phyloP scores from a whole-genome alignment of 345 rosid genomes.

The Arabis alpina region DNA sequence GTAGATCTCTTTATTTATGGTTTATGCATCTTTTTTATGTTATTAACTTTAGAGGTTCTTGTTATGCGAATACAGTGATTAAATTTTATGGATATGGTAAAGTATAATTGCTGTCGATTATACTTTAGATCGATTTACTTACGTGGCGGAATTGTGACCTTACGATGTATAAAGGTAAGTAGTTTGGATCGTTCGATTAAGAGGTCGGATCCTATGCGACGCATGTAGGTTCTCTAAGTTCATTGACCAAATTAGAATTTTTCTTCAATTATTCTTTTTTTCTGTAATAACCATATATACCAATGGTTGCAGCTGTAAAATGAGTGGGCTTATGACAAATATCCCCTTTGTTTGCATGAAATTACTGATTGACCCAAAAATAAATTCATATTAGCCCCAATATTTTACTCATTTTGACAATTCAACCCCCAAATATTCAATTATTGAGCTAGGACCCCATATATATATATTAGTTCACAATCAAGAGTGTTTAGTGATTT shows the following conservation, averaged over 20 bases:
- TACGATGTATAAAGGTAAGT: conserved; percentile 3
- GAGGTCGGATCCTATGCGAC: conserved; percentile 15
- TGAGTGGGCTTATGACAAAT: conserved; percentile 39
- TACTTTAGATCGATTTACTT: too few species aligned
- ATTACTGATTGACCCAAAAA: not conserved
- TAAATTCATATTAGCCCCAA: conserved; percentile 3
- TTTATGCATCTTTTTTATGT: too few species aligned
- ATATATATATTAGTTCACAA: not conserved
- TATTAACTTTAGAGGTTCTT: too few species aligned
- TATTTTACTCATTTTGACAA: not conserved
- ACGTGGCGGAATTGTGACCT: not conserved
- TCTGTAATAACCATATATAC: not conserved
- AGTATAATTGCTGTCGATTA: too few species aligned
- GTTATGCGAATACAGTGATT: too few species aligned
- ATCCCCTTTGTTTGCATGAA: conserved; percentile 29
- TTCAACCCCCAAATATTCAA: not conserved
- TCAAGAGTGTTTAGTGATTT: conserved; percentile 1
- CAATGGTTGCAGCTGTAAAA: conserved; percentile 43
- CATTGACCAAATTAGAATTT: not conserved
- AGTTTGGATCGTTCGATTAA: conserved; percentile 27
- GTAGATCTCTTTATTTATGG: too few species aligned
- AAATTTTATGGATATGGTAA: too few species aligned
- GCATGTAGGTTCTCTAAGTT: conserved; percentile 18
- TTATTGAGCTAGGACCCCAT: not conserved
- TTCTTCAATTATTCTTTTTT: not conserved